Evolutionary conservation across 352 stramenopile species (phyloP), one percentile per base, ranked within the genome.

Genomic region (Globisporangium echinulatum): DNA sequence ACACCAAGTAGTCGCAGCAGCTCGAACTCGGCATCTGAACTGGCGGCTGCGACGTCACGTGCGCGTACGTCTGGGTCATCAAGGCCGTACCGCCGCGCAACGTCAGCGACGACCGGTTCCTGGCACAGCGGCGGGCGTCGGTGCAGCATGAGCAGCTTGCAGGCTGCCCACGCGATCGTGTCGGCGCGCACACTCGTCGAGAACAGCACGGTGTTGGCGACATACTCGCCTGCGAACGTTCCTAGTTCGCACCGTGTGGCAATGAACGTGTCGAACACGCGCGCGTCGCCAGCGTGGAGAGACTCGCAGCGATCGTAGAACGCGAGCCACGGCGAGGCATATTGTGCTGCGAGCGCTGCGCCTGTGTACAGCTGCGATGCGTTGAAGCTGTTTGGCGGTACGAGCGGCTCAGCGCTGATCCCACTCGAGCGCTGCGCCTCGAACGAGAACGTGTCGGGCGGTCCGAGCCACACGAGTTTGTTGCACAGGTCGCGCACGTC

Each of bases 1-100:
- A 90, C 54, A 4, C 68, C 52, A 3, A 88, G 60, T 58, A 90
- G 64, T 33, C 57, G 59, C 40, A 80, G 57, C 14, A 88, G 59
- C 53, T 90, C 80, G 0, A 55, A 59, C 51, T 90, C 80, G 4
- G 70, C 79, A 25, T 77, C 62, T 3, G 75, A 85, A 40, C 84
- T 69, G 42, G 76, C 69, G 9, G 59, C 50, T 52, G 54, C 68
- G 53, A 80, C 69, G 14, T 68, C 52, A 1, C 73, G 54, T 5
- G 49, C 11, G 3, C 62, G 15, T 3, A 75, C 10, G 3, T 71
- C 63, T 2, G 54, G 19, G n/a, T 84, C 69, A 1, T 39, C 43
- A 1, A 85, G 25, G 33, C 62, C 59, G 43, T 87, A 87, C 15
- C 79, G 74, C 2, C 75, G 53, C 0, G 70, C 19, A 57, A 87